Evolutionary conservation across 768 basidiomycete genomes (phyloP).

Genomic region (Thelephora aurantiotincta): DNA sequence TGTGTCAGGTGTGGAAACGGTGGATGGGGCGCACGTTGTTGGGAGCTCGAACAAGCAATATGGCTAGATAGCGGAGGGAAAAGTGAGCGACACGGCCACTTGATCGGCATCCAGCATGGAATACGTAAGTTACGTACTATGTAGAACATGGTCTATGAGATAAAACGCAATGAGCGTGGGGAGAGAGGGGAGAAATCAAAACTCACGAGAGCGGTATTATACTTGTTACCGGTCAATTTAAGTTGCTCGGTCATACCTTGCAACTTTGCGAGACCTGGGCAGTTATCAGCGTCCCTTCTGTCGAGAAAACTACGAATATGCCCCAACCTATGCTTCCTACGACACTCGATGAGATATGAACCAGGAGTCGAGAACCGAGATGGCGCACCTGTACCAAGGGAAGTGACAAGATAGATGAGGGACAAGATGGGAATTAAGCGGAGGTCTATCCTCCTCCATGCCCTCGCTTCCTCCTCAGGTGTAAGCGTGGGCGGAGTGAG

Average conservation of each 20-base stretch:
- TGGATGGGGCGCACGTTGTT: slow-evolving; percentile 33
- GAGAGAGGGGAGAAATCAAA: not conserved
- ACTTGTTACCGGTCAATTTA: slow-evolving; percentile 13
- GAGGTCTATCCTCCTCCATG: slow-evolving; percentile 18
- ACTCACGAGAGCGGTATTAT: slow-evolving; percentile 10
- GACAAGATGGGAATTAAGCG: slow-evolving; percentile 17
- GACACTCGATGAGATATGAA: not conserved
- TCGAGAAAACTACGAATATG: too few relatives aligned
- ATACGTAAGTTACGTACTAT: slow-evolving; percentile 30
- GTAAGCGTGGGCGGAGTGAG: slow-evolving; percentile 16
- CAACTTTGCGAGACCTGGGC: not conserved
- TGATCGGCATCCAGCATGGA: not conserved
- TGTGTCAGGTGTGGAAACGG: not conserved
- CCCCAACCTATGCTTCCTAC: too few relatives aligned
- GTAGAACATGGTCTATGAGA: slow-evolving; percentile 48
- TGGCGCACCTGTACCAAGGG: slow-evolving; percentile 15
- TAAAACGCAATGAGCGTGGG: not conserved
- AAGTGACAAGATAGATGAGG: slow-evolving; percentile 18
- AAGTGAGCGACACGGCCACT: not conserved
- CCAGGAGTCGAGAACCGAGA: too few relatives aligned
- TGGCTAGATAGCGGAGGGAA: slow-evolving; percentile 19
- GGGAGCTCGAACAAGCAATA: slow-evolving; percentile 57
- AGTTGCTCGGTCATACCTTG: slow-evolving; percentile 16
- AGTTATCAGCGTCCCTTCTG: too few relatives aligned
- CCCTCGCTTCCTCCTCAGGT: slow-evolving; percentile 29